Conservation (phyloP, 495 filamentous ascomycete genomes). For the Beverwykella pulmonaria region DNA sequence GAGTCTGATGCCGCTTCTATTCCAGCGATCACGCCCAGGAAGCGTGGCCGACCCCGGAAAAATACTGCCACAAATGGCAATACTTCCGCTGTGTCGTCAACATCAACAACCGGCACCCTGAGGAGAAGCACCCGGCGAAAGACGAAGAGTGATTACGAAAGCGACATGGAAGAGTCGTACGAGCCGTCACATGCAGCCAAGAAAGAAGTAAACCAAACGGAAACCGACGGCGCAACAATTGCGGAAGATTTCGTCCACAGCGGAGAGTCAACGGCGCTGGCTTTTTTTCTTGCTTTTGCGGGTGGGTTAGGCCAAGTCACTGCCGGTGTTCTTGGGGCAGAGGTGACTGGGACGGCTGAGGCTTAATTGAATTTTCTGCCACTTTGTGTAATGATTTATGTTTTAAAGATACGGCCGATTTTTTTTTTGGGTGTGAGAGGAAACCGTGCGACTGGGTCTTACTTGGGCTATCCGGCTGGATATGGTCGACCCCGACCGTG, state of each 20-base stretch:
- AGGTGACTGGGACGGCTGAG: conserved; percentile 15
- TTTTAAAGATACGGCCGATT: neutral
- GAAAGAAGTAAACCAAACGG: conserved; percentile 24
- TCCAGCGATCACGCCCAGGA: conserved; percentile 17
- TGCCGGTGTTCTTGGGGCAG: conserved; percentile 32
- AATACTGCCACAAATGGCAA: conserved; percentile 1
- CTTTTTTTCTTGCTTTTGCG: conserved; percentile 14
- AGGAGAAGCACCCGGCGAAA: conserved; percentile 28
- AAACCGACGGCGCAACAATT: conserved; percentile 14
- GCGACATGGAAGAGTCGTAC: conserved; percentile 26
- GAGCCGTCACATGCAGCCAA: conserved; percentile 11
- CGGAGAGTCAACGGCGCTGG: conserved; percentile 34
- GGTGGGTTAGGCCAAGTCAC: conserved; percentile 31
- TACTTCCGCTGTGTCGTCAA: conserved; percentile 1
- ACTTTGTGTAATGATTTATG: neutral
- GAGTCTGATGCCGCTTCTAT: neutral
- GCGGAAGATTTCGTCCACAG: conserved; percentile 25
- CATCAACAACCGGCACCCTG: conserved; percentile 2
- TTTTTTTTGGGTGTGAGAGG: neutral
- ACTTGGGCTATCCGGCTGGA: neutral
- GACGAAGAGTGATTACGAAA: conserved; percentile 19
- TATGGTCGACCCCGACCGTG: neutral
- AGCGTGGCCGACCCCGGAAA: conserved; percentile 37
- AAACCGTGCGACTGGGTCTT: neutral
- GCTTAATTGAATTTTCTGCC: neutral